Conservation (phyloP, 257 asterid genomes). For the Haberlea rhodopensis region DNA sequence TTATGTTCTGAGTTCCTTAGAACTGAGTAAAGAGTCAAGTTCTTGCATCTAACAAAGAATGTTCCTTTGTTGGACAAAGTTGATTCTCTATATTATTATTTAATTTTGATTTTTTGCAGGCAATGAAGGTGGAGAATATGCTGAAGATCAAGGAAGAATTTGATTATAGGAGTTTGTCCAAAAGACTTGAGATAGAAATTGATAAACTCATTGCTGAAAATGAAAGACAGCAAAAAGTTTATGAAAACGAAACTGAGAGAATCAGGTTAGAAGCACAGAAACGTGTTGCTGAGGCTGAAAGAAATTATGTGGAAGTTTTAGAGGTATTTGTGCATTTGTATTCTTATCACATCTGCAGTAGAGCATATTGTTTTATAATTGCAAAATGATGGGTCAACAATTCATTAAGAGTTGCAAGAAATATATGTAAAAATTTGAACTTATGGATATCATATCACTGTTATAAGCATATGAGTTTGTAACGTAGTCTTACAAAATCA, state of each 20-base stretch:
- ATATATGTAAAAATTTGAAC: conserved; percentile 7
- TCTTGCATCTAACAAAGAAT: conserved; percentile 7
- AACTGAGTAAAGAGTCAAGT: conserved; percentile 15
- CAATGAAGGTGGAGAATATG: conserved; percentile 99
- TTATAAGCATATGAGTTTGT: background rate
- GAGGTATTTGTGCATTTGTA: conserved; percentile 53
- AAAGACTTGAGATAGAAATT: conserved; percentile 81
- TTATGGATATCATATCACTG: background rate
- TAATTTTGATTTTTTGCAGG: conserved; percentile 48
- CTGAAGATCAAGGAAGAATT: conserved; percentile 97
- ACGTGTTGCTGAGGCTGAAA: conserved; percentile 78
- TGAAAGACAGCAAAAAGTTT: conserved; percentile 81
- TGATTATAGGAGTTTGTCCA: conserved; percentile 88
- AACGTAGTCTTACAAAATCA: background rate
- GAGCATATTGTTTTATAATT: conserved; percentile 10
- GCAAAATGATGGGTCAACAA: conserved; percentile 11
- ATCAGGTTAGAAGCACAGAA: conserved; percentile 84
- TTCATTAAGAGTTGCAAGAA: conserved; percentile 5
- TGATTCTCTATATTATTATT: background rate
- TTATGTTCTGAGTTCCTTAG: background rate
- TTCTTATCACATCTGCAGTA: conserved; percentile 20
- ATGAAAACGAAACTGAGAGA: conserved; percentile 78
- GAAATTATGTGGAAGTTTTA: conserved; percentile 64
- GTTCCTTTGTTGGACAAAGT: background rate
- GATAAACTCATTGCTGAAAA: conserved; percentile 87